Base-by-base conservation (phyloP, 495 filamentous ascomycete genomes). In the Hypoxylon crocopeplum region DNA sequence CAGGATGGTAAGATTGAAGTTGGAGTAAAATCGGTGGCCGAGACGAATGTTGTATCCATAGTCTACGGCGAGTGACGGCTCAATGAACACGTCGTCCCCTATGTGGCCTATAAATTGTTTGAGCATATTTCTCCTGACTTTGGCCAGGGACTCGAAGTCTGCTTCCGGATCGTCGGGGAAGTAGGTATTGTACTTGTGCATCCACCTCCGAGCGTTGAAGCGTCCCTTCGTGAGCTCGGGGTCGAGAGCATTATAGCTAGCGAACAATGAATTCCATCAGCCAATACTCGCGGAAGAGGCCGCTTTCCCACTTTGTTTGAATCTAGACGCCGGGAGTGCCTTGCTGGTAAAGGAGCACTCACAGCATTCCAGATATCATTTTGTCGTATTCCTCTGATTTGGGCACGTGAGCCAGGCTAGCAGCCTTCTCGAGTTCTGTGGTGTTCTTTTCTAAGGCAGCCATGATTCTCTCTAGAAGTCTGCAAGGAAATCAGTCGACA, bases 1-100 rank as follows among this genome's bases (percentile, higher is more conserved):
- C 17, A 96, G 71, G 62, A 91, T 85, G 3, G 84, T 86, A 50
- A 80, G 83, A 73, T 90, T 87, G 68, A 81, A 87, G 75, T 95
- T 96, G 70, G 95, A 78, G 68, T 86, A 96, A 12, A 90, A 83
- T 22, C 77, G 62, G 19, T 73, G 64, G 5, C 82, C 82, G 6
- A 86, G 72, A 7, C 54, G 45, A 17, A 80, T 72, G 64, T 86
- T 86, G 57, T 79, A 81, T 0, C 82, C 83, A 51, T 84, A 85
- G 60, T 86, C 82, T 5, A 82, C 72, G 5, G 60, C 55, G 59
- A 86, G 75, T 0, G 82, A 79, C 13, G 82, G 75, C 59, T 84
- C 80, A n/a, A 84, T 62, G 44, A 78, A 79, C 5, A 75, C 72
- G 0, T 70, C 73, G 8, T 77, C 69, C 8, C 75, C 79, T 2